Evolutionary conservation across 1,284 basidiomycete genomes (phyloP), one percentile per base, ranked within the genome.

Genomic region (Cryptococcus sp.): DNA sequence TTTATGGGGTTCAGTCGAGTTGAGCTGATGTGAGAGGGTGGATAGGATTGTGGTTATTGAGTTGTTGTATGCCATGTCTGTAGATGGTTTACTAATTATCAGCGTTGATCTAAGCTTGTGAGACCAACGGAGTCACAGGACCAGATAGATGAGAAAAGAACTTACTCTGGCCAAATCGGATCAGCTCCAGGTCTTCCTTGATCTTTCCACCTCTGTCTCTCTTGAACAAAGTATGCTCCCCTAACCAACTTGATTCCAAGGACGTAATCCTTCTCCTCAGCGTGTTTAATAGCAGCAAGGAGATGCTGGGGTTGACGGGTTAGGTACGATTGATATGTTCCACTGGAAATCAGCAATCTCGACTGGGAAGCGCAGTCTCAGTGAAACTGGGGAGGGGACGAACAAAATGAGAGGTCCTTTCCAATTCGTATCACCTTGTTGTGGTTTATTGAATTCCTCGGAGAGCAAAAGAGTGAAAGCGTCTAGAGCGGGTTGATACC

Each of bases 221-320:
- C 91, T 49, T 85, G 80, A 1, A 83, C 80, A 62, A 92, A 88
- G 70, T 94, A 96, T 2, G 91, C 91, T 0, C 91, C 91, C 11
- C 91, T 83, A 28, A 94, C 91, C 49, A 96, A 85, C 75, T 96
- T 94, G 52, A 91, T 83, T 4, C 91, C 91, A 2, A 94, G 80
- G 0, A 85, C 78, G 69, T 89, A 94, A 34, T 81, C 78, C 55
- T 83, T 78, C 37, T 66, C 71, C 52, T 81, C 77, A 2, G 91
- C 86, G 43, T 86, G 83, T n/a, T 76, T 75, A 42, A 91, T 75
- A 40, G 83, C 80, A 25, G 82, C 81, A 0, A 74, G 74, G 13
- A 92, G 79, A 57, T 88, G 83, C 21, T 74, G 70, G 1, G 84
- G 84, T 23, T 53, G 41, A 54, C 46, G 80, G 46, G 81, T 80